Conservation (phyloP, 139 green algal species). For the Mesostigma viride region DNA sequence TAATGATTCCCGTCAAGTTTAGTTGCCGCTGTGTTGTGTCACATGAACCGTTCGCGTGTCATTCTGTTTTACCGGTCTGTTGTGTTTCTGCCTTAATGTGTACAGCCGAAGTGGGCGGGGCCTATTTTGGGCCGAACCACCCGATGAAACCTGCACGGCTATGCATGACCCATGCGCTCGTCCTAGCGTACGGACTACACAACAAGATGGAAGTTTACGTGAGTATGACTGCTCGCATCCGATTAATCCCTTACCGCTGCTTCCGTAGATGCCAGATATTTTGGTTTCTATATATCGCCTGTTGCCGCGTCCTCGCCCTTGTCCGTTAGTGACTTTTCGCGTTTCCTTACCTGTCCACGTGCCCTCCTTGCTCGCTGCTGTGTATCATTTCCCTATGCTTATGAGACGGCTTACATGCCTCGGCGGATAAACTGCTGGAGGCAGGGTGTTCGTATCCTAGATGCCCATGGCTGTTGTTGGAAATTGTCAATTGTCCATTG, state of each 20-base stretch:
- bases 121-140: slow-evolving; percentile 93
- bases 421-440: too few relatives aligned
- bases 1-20: not conserved
- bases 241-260: not conserved
- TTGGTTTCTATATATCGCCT: too few relatives aligned
- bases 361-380: too few relatives aligned
- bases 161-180: slow-evolving; percentile 84
- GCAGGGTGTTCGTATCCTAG: too few relatives aligned
- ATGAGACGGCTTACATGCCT: too few relatives aligned
- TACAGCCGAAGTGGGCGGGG: slow-evolving; percentile 22
- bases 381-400: too few relatives aligned
- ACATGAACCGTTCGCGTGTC: not conserved
- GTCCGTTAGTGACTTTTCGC: too few relatives aligned
- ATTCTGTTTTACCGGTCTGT: not conserved
- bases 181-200: slow-evolving; percentile 88
- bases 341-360: too few relatives aligned
- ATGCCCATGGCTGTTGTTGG: too few relatives aligned
- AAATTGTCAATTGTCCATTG: too few relatives aligned
- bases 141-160: slow-evolving; percentile 96
- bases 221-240: not conserved
- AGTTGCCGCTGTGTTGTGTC: not conserved
- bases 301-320: too few relatives aligned
- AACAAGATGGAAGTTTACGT: slow-evolving; percentile 70
- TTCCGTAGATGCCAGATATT: too few relatives aligned
- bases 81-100: not conserved